Percentiles rank a stretch among this genome's conserved stretches.
phyloP scores from a whole-genome alignment of 768 basidiomycete species.

The Lyophyllum atratum region DNA sequence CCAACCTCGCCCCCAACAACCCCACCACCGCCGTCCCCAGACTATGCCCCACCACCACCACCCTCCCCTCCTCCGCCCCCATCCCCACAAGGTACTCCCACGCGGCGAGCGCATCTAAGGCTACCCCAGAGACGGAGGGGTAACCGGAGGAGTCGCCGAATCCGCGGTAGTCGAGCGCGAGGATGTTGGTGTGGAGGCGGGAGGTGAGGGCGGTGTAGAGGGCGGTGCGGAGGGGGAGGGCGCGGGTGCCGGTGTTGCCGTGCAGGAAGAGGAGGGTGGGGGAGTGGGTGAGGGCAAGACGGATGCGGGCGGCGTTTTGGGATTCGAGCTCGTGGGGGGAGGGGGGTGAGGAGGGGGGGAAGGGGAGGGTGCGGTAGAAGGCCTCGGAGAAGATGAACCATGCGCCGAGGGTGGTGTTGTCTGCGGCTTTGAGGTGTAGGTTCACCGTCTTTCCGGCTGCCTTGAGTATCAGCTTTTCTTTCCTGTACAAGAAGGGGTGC shows the following conservation, averaged over 20 bases:
- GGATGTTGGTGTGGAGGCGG: constrained; percentile 56
- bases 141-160: constrained; percentile 70
- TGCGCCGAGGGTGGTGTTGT: constrained; percentile 65
- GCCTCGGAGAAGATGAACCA: constrained; percentile 65
- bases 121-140: constrained; percentile 62
- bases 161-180: constrained; percentile 76
- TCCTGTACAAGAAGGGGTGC: neutral
- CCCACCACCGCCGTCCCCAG: constrained; percentile 72
- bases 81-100: constrained; percentile 64
- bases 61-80: constrained; percentile 48
- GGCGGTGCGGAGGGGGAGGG: constrained; percentile 49
- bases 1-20: constrained; percentile 47
- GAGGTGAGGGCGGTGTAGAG: constrained; percentile 52
- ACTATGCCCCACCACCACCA: constrained; percentile 73
- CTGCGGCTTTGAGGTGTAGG: constrained; percentile 56
- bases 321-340: constrained; percentile 19
- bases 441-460: constrained; percentile 65
- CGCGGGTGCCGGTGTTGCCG: constrained; percentile 72
- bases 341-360: constrained; percentile 32
- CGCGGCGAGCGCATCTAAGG: constrained; percentile 57
- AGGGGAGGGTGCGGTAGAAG: constrained; percentile 40
- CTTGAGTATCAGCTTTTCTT: neutral
- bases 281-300: constrained; percentile 26
- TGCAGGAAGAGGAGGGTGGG: constrained; percentile 75
- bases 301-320: constrained; percentile 23